These are phyloP conservation scores for Kewa caespitosa DNA, from an alignment of 179 eudicot species.

Conservation along the genomic window DNA sequence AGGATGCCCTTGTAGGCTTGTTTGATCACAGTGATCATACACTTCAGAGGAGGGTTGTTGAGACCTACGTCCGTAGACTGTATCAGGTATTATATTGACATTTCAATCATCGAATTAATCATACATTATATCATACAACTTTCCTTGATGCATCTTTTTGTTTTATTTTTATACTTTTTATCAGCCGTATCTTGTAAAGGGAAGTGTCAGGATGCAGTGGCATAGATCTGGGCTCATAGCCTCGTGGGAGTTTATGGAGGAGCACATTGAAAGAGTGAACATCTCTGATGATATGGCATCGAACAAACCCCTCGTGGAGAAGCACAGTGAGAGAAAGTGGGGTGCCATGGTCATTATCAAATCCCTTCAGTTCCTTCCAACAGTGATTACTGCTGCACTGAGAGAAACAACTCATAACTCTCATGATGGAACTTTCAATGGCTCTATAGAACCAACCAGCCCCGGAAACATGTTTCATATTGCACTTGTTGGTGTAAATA, in stretches of 20 bases:
- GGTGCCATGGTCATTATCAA: constrained; percentile 97
- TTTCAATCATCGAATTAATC: constrained; percentile 6
- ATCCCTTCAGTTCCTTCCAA: constrained; percentile 76
- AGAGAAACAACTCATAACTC: constrained; percentile 63
- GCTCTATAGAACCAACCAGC: constrained; percentile 35
- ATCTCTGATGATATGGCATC: constrained; percentile 35
- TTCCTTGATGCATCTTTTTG: neutral
- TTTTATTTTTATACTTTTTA: neutral
- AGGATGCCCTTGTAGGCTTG: constrained; percentile 98
- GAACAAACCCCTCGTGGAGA: constrained; percentile 49
- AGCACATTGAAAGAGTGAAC: constrained; percentile 55
- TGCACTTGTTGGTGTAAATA: constrained; percentile 86
- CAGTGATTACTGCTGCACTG: constrained; percentile 73
- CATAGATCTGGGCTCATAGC: constrained; percentile 95
- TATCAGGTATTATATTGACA: constrained; percentile 71
- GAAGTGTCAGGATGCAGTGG: constrained; percentile 99
- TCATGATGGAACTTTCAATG: constrained; percentile 34
- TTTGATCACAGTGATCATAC: constrained; percentile 99
- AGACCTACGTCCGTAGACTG: constrained; percentile 90
- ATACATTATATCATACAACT: neutral
- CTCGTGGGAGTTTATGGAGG: constrained; percentile 96
- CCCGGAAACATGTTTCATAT: constrained; percentile 91
- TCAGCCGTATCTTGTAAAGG: constrained; percentile 96
- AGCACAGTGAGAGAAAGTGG: constrained; percentile 79
- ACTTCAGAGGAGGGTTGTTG: constrained; percentile 95